These are phyloP conservation scores for Jaenimonas drosophilae DNA, from an alignment of 208 protist genomes.

Conservation along the genomic window DNA sequence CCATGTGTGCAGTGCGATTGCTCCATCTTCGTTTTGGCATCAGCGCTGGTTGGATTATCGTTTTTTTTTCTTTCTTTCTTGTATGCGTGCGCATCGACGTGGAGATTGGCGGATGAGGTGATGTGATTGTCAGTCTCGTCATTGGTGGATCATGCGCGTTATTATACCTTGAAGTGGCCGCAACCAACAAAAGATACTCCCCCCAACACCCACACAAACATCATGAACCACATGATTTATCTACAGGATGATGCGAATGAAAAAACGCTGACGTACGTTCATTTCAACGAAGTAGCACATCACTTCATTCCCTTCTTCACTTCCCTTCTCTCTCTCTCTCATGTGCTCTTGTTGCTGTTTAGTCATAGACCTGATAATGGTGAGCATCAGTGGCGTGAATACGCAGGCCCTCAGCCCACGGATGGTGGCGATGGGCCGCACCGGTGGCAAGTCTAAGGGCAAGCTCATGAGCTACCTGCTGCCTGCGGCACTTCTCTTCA, in stretches of 20 bases:
- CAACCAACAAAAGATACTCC: background rate
- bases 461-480: conserved; percentile 24
- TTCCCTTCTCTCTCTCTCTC: background rate
- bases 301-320: no score
- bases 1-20: no score
- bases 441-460: conserved; percentile 5
- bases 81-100: background rate
- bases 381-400: conserved; percentile 10
- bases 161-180: no score
- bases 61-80: conserved; percentile 6
- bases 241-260: no score
- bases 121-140: background rate
- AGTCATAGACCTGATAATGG: no score
- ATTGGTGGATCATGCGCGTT: no score
- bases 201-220: background rate
- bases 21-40: no score
- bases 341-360: background rate
- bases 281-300: no score
- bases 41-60: background rate
- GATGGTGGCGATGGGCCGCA: conserved; percentile 12
- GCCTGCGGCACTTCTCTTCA: conserved; percentile 49
- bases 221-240: background rate
- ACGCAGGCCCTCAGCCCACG: conserved; percentile 11
- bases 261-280: no score
- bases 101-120: background rate